Conservation (phyloP, 2,329 filamentous ascomycete species). For the Alternaria triticimaculans region DNA sequence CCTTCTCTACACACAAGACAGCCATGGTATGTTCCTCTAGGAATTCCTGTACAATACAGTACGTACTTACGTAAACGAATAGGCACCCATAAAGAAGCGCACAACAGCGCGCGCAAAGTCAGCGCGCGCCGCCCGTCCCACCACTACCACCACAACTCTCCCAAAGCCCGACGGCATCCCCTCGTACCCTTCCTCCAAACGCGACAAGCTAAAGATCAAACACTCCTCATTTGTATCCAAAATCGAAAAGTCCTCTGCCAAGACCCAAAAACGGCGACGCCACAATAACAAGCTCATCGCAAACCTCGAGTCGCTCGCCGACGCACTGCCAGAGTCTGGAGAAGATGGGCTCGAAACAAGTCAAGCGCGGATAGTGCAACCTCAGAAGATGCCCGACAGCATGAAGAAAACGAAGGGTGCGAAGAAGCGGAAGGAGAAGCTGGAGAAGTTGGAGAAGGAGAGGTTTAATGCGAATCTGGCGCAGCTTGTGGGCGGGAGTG, state of each 20-base stretch:
- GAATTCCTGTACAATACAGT: no score
- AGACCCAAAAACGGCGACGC: slow-evolving; percentile 67
- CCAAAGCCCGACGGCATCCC: slow-evolving; percentile 37
- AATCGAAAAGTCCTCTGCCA: slow-evolving; percentile 68
- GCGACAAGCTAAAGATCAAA: slow-evolving; percentile 82
- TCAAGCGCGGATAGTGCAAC: slow-evolving; percentile 64
- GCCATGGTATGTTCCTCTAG: slow-evolving; percentile 13
- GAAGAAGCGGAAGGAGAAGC: slow-evolving; percentile 79
- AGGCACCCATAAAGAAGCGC: slow-evolving; percentile 40
- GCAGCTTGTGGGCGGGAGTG: slow-evolving; percentile 61
- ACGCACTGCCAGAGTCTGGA: slow-evolving; percentile 72
- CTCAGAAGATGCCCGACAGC: slow-evolving; percentile 67
- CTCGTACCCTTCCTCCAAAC: slow-evolving; percentile 75
- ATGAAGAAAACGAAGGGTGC: slow-evolving; percentile 69
- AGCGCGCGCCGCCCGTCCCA: slow-evolving; percentile 32
- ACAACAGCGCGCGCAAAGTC: slow-evolving; percentile 45
- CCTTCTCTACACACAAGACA: background rate
- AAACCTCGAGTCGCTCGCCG: slow-evolving; percentile 76
- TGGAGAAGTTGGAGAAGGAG: slow-evolving; percentile 82
- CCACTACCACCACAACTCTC: slow-evolving; percentile 20
- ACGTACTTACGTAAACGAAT: no score
- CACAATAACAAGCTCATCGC: slow-evolving; percentile 80
- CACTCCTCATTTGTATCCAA: slow-evolving; percentile 80
- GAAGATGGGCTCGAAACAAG: slow-evolving; percentile 42
- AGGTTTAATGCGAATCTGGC: slow-evolving; percentile 86